Conservation (phyloP, 306 rosid species). For the Ammopiptanthus mongolicus region DNA sequence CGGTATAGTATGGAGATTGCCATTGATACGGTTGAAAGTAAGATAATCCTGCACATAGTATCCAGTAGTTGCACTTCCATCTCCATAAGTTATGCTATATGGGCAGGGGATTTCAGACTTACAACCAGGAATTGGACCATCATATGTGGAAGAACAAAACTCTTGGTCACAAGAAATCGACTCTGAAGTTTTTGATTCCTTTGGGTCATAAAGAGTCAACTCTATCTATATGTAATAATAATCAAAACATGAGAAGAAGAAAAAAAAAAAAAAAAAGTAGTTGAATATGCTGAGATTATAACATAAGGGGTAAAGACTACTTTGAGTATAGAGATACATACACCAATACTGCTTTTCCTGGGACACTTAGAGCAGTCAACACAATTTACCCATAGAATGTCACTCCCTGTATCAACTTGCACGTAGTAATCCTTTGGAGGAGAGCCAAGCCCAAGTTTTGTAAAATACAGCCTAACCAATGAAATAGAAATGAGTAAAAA, state of each 20-base stretch:
- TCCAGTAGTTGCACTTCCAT: slow-evolving; percentile 84
- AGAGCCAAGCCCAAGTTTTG: slow-evolving; percentile 79
- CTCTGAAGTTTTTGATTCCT: slow-evolving; percentile 57
- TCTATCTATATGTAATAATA: slow-evolving; percentile 52
- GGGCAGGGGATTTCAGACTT: slow-evolving; percentile 48
- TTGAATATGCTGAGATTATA: background rate
- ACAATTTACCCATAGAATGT: slow-evolving; percentile 89
- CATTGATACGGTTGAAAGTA: slow-evolving; percentile 54
- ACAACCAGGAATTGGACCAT: slow-evolving; percentile 67
- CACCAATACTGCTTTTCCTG: slow-evolving; percentile 61
- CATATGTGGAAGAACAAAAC: slow-evolving; percentile 59
- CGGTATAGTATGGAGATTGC: slow-evolving; percentile 45
- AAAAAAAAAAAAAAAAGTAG: background rate
- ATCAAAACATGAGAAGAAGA: background rate
- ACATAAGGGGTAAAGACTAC: background rate
- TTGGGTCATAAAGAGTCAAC: slow-evolving; percentile 65
- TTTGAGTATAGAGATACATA: slow-evolving; percentile 38
- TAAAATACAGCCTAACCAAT: slow-evolving; percentile 62
- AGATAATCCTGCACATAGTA: slow-evolving; percentile 78
- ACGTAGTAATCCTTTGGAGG: slow-evolving; percentile 81
- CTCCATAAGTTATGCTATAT: slow-evolving; percentile 74
- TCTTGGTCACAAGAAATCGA: slow-evolving; percentile 59
- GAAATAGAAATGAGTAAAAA: background rate
- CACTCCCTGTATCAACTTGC: slow-evolving; percentile 99
- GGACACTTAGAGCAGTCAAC: slow-evolving; percentile 73